These are phyloP conservation scores for Eimeria necatrix DNA, from an alignment of 169 alveolate species.

Conservation along the genomic window DNA sequence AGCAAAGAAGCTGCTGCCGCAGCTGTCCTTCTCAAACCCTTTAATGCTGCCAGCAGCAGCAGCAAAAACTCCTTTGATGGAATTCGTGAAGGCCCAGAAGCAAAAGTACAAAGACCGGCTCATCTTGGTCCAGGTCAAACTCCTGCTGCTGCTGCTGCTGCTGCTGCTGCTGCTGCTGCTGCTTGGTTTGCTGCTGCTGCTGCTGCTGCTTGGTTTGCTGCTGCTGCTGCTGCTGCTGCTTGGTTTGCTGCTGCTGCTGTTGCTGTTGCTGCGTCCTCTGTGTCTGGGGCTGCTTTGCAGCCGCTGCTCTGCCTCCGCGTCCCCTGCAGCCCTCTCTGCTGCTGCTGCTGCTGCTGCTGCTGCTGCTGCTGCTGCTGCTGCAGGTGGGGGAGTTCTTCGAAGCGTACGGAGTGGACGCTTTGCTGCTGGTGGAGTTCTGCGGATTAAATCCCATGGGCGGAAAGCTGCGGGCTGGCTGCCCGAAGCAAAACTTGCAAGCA, in stretches of 20 bases:
- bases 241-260: too few relatives aligned
- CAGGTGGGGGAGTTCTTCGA: conserved; percentile 83
- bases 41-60: conserved; percentile 27
- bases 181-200: too few relatives aligned
- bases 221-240: too few relatives aligned
- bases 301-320: neutral
- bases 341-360: neutral
- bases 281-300: too few relatives aligned
- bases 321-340: neutral
- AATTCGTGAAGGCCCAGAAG: conserved; percentile 58
- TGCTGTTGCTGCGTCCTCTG: too few relatives aligned
- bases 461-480: conserved; percentile 82
- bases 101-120: conserved; percentile 67
- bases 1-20: conserved; percentile 46
- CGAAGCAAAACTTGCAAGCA: conserved; percentile 42
- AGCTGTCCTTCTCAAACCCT: conserved; percentile 27
- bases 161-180: too few relatives aligned
- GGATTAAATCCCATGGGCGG: conserved; percentile 83
- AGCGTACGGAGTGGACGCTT: conserved; percentile 84
- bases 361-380: conserved; percentile 9
- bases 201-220: too few relatives aligned
- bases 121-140: conserved; percentile 61
- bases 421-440: conserved; percentile 81
- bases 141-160: too few relatives aligned
- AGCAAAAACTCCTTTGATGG: conserved; percentile 31